These are phyloP conservation scores for Boechera stricta DNA, from an alignment of 345 rosid genomes.

Conservation along the genomic window DNA sequence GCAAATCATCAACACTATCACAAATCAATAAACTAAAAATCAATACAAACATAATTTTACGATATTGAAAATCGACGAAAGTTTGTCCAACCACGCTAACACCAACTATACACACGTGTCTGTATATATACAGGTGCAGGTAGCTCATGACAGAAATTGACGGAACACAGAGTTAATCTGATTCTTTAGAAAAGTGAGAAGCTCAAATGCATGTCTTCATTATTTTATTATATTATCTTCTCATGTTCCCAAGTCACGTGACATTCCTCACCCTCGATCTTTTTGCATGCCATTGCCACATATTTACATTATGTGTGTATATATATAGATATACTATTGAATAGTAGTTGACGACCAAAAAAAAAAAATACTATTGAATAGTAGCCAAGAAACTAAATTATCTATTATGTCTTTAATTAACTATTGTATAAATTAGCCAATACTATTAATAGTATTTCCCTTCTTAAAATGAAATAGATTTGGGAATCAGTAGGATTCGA, in stretches of 20 bases:
- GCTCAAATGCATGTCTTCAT: conserved; percentile 61
- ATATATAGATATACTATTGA: too few relatives aligned
- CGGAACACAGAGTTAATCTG: conserved; percentile 53
- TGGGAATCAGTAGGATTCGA: conserved; percentile 13
- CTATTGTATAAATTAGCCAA: too few relatives aligned
- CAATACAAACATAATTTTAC: neutral
- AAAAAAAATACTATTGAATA: too few relatives aligned
- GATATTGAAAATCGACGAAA: neutral
- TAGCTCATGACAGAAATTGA: conserved; percentile 56
- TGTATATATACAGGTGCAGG: conserved; percentile 22
- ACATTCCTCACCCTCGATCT: conserved; percentile 47
- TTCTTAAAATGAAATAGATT: neutral
- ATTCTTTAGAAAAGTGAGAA: conserved; percentile 41
- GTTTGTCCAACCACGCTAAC: neutral
- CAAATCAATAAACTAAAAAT: neutral
- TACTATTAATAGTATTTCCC: too few relatives aligned
- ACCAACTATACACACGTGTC: conserved; percentile 18
- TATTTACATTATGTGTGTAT: too few relatives aligned
- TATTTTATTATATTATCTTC: conserved; percentile 50
- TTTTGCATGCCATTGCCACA: conserved; percentile 39
- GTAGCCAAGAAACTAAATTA: neutral
- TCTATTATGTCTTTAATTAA: neutral
- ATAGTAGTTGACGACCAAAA: too few relatives aligned
- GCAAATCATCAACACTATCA: neutral
- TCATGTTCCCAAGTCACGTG: conserved; percentile 42